Percentiles rank a stretch among this genome's conserved stretches.
These are phyloP conservation scores for Ustilago sp. DNA, from an alignment of 1,284 basidiomycete species.

Conservation along the genomic window DNA sequence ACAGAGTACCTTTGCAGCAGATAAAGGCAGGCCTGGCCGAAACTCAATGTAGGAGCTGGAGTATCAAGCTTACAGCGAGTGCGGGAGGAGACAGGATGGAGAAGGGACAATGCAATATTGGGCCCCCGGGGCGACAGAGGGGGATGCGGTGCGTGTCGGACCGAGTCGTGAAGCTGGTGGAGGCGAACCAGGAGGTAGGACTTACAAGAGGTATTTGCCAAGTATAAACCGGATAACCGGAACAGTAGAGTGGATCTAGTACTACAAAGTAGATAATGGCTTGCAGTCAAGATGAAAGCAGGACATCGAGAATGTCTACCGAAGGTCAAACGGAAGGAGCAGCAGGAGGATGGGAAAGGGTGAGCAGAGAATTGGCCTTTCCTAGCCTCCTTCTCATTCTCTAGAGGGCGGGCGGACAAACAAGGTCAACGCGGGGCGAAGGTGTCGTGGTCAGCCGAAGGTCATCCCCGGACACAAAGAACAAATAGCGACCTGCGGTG, in stretches of 20 bases:
- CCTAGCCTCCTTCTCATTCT: background rate
- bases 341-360: background rate
- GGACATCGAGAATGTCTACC: no score
- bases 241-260: background rate
- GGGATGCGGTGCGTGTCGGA: conserved; percentile 40
- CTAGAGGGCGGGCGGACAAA: no score
- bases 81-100: background rate
- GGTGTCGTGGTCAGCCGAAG: background rate
- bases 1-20: conserved; percentile 1
- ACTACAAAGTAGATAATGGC: conserved; percentile 10
- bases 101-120: background rate
- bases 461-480: background rate
- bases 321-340: background rate
- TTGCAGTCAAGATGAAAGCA: conserved; percentile 1
- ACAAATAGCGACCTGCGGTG: background rate
- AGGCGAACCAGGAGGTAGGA: background rate
- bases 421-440: background rate
- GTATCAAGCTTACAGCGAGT: background rate
- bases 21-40: background rate
- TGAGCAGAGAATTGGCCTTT: background rate
- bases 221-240: background rate
- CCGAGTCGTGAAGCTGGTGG: conserved; percentile 17
- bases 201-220: background rate
- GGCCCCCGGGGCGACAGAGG: background rate
- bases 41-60: background rate